phyloP scores from a whole-genome alignment of 164 flowering plant genomes.

The Vitis riparia region DNA sequence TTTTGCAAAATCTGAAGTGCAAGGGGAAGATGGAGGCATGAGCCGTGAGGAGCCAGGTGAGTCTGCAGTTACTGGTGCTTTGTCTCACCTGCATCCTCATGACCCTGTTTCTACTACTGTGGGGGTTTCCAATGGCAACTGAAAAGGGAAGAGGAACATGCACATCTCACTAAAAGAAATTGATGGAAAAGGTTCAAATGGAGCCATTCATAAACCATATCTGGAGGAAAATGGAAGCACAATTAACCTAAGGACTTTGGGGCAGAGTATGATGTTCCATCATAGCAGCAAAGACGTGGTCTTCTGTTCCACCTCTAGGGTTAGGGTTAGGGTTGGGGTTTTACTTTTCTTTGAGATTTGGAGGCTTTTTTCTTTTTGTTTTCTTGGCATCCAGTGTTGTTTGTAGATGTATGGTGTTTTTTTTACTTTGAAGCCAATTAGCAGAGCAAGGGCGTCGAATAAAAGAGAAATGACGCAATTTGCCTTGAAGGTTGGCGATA shows the following conservation, averaged over 20 bases:
- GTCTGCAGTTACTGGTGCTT: constrained; percentile 32
- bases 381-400: too few relatives aligned
- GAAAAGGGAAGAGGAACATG: constrained; percentile 80
- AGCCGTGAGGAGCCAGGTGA: constrained; percentile 62
- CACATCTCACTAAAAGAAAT: constrained; percentile 48
- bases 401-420: too few relatives aligned
- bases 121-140: constrained; percentile 81
- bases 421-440: too few relatives aligned
- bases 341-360: too few relatives aligned
- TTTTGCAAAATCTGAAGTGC: constrained; percentile 31
- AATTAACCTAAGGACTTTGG: constrained; percentile 21
- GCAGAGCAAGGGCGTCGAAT: too few relatives aligned
- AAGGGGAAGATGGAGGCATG: constrained; percentile 39
- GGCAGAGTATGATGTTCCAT: constrained; percentile 15
- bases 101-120: constrained; percentile 39
- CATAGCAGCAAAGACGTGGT: constrained; percentile 13
- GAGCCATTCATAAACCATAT: constrained; percentile 24
- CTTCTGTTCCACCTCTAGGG: too few relatives aligned
- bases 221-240: constrained; percentile 28
- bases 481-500: too few relatives aligned
- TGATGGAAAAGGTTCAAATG: constrained; percentile 26
- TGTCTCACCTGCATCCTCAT: constrained; percentile 38
- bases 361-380: too few relatives aligned
- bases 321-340: too few relatives aligned
- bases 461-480: too few relatives aligned